Base-by-base conservation (phyloP, 495 filamentous ascomycete species). In the Penicillium riverlandense region DNA sequence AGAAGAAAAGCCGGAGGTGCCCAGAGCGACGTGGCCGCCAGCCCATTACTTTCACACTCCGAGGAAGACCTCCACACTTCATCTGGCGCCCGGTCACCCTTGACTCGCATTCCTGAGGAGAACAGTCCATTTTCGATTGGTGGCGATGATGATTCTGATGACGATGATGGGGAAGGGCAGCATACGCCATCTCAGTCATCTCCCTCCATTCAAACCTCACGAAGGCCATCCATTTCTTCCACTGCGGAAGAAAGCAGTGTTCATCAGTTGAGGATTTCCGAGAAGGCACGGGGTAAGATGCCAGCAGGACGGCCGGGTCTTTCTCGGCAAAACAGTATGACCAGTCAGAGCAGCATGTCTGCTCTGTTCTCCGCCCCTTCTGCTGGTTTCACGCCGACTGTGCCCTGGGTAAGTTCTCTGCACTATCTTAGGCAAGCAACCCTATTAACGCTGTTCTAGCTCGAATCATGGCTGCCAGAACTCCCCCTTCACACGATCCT, bases 231-330 rank as follows among this genome's bases (percentile, higher is more conserved):
- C 0, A 63, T 84, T 11, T 82, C 86, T 11, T 89, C 80, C 0
- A 76, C 77, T 1, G 66, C 78, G 1, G 92, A 95, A 44, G 88
- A 92, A 53, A 83, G 85, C 16, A 78, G 95, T 9, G 88, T 90
- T n/a, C 69, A 83, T 30, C 91, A 96, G 54, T 59, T 94, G n/a
- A 79, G 89, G 38, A 99, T 97, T 89, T 95, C 91, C 8, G 92
- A 99, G 62, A 99, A 97, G 58, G 94, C 92, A 22, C 72, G 92
- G 38, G 92, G 92, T 7, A 99, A 99, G 61, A 88, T 92, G 79
- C 94, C 94, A n/a, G 89, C 86, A 8, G 85, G 87, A 3, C 76
- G 86, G 33, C 75, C 77, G 8, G 78, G 77, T 11, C 96, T 98
- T 59, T 96, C 90, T 3, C 75, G 94, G 7, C 92, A 96, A 57